Evolutionary conservation across 1,284 basidiomycete genomes (phyloP), one percentile per base, ranked within the genome.

Genomic region (Melampsora larici-populina): DNA sequence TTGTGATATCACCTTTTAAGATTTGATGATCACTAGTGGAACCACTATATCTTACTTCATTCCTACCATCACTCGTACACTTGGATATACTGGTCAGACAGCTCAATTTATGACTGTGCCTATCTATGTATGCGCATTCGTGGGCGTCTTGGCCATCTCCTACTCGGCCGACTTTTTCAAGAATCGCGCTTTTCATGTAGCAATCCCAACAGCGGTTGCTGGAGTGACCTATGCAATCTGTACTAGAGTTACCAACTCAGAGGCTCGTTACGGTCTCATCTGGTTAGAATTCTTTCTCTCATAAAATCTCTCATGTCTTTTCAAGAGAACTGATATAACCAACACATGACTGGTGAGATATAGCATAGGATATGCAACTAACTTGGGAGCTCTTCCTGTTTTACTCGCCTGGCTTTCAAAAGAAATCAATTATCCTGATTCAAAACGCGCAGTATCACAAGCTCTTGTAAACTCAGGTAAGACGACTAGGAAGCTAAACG

Each of bases 41-140:
- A 85, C 85, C 79, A 85, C 85, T 3, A 85, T 86, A 68, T 85
- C 85, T 79, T 86, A 86, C 83, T 86, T 86, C 79, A 84, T 86
- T 66, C 85, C 85, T 13, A 85, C 84, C 3, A 80, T 85, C 40
- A 81, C 85, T 51, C 82, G 81, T 17, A 80, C 83, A 66, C 80
- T 86, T 66, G 85, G 85, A 11, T 84, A 84, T 81, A 82, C 80
- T 24, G 85, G 85, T 15, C 84, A 82, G 80, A 79, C 70, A n/a
- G 82, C 83, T 49, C 86, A 86, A 80, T 86, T 84, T 81, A 85
- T 86, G 83, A 86, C 85, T n/a, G 86, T 86, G 78, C 85, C 86
- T 17, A 82, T 86, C 60, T 86, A 86, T 80, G 40, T 62, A 18
- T 84, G 85, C 0, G 83, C 85, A 49, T 80, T 84, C 29, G 84